Conservation (phyloP, 1,139 yeast genomes). For the Blastobotrys apis region DNA sequence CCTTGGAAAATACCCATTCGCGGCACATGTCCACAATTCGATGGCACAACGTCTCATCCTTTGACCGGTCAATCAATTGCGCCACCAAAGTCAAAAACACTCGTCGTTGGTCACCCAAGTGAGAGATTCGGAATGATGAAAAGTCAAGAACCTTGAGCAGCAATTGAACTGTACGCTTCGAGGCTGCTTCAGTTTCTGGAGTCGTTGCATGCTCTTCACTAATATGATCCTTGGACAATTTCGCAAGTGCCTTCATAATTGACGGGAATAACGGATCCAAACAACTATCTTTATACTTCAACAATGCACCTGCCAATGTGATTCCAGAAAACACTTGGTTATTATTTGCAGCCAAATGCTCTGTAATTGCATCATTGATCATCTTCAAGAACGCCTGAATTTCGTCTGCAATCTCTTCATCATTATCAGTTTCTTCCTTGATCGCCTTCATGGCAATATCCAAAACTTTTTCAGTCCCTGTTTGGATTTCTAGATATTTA, state of each 20-base stretch:
- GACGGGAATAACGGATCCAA: conserved; percentile 71
- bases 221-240: conserved; percentile 83
- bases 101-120: conserved; percentile 88
- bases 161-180: conserved; percentile 70
- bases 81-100: conserved; percentile 82
- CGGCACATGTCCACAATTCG: conserved; percentile 77
- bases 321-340: conserved; percentile 92
- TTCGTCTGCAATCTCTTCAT: conserved; percentile 52
- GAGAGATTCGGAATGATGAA: conserved; percentile 74
- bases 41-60: conserved; percentile 68
- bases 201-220: conserved; percentile 13
- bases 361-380: conserved; percentile 67
- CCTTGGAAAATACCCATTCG: conserved; percentile 82
- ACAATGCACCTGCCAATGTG: conserved; percentile 77
- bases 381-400: conserved; percentile 58
- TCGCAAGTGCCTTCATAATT: conserved; percentile 81
- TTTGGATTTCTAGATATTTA: conserved; percentile 36
- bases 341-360: conserved; percentile 60
- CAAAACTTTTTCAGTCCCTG: conserved; percentile 71
- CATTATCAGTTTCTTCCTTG: conserved; percentile 29
- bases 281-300: conserved; percentile 65
- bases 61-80: conserved; percentile 83
- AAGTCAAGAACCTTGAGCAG: conserved; percentile 73
- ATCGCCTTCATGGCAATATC: conserved; percentile 49
- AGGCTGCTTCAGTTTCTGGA: conserved; percentile 53